These are phyloP conservation scores for Cladosporium sp. DNA, from an alignment of 2,329 filamentous ascomycete species.

Conservation along the genomic window DNA sequence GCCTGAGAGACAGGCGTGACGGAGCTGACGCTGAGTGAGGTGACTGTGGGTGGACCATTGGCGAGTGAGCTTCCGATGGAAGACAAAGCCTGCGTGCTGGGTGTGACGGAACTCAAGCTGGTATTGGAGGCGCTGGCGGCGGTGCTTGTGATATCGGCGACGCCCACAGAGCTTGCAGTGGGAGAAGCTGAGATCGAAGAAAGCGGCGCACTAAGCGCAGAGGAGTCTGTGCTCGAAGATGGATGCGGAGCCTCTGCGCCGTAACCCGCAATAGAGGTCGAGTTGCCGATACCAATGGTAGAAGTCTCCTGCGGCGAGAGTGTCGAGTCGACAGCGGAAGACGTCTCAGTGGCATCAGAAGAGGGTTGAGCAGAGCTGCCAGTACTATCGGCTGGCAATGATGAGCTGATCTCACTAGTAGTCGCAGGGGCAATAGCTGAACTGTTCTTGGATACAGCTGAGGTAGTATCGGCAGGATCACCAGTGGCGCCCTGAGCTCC, in stretches of 20 bases:
- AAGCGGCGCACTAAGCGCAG: not conserved
- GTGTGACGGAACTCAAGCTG: slow-evolving; percentile 1
- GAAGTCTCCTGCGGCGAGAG: not conserved
- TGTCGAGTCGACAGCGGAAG: not conserved
- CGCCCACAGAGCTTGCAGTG: not conserved
- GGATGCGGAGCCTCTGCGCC: not conserved
- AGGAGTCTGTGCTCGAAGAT: not conserved
- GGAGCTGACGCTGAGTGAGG: not conserved
- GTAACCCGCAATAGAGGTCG: not conserved
- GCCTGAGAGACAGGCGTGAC: not conserved
- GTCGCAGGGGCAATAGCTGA: not conserved
- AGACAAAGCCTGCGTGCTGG: slow-evolving; percentile 6
- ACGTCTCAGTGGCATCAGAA: not conserved
- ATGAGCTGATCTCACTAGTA: not conserved
- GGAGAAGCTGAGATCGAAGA: not conserved
- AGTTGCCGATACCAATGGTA: not conserved
- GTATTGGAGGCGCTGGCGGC: not conserved
- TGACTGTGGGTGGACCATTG: not conserved
- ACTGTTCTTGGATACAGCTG: not conserved
- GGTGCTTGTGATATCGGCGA: slow-evolving; percentile 2
- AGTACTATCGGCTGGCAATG: not conserved
- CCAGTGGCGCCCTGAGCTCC: not conserved
- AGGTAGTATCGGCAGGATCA: not conserved
- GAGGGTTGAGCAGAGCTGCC: not conserved
- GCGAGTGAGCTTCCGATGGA: slow-evolving; percentile 6